phyloP scores from a whole-genome alignment of 2,329 filamentous ascomycete species.

The Thyridium curvatum region DNA sequence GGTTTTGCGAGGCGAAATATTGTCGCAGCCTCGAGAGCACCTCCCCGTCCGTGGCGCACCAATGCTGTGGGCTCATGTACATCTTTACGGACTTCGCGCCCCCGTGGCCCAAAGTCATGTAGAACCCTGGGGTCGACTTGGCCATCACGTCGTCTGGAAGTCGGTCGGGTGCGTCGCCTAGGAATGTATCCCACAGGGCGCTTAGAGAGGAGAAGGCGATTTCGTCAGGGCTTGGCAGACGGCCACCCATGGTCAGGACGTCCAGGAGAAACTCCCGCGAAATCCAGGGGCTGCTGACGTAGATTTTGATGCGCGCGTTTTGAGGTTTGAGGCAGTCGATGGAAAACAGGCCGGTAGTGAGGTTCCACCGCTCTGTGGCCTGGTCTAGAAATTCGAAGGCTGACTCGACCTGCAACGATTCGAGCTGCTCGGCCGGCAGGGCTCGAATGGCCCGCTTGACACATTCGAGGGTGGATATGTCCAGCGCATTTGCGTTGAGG shows the following conservation, averaged over 20 bases:
- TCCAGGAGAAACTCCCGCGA: constrained; percentile 16
- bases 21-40: constrained; percentile 11
- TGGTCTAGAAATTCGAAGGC: constrained; percentile 14
- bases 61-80: constrained; percentile 14
- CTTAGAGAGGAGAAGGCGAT: constrained; percentile 12
- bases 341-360: constrained; percentile 15
- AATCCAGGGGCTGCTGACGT: constrained; percentile 13
- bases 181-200: constrained; percentile 15
- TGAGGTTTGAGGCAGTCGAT: constrained; percentile 13
- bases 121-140: constrained; percentile 15
- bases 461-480: constrained; percentile 13
- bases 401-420: constrained; percentile 13
- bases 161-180: constrained; percentile 12
- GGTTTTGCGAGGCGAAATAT: constrained; percentile 14
- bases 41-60: constrained; percentile 14
- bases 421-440: constrained; percentile 11
- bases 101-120: constrained; percentile 14
- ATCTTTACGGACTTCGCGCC: constrained; percentile 14
- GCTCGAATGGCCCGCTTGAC: constrained; percentile 12
- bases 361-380: constrained; percentile 11
- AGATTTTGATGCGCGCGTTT: constrained; percentile 15
- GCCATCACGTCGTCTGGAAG: constrained; percentile 11
- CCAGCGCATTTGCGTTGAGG: constrained; percentile 13
- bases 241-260: constrained; percentile 14
- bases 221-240: constrained; percentile 9